These are phyloP conservation scores for Solanum corneliomulleri DNA, from an alignment of 257 asterid species.

Conservation along the genomic window DNA sequence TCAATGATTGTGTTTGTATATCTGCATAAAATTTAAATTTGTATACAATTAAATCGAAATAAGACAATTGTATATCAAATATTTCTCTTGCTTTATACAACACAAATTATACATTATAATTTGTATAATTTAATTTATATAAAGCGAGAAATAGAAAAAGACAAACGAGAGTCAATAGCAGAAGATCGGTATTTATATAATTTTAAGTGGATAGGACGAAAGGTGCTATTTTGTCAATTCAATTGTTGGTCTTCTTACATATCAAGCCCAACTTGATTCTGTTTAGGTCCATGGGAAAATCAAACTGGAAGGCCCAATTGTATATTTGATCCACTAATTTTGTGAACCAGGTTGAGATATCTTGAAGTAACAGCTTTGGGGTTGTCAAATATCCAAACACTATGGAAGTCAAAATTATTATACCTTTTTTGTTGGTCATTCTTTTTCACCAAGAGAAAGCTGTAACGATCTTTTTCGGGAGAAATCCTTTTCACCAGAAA, in stretches of 20 bases:
- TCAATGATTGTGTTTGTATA: no score
- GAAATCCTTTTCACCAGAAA: fast-evolving
- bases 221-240: background rate
- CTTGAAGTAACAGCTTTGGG: background rate
- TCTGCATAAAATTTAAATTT: no score
- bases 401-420: background rate
- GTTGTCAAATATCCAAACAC: background rate
- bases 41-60: no score
- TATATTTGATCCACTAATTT: background rate
- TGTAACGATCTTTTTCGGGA: no score
- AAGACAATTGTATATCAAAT: no score
- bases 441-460: background rate
- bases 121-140: no score
- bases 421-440: background rate
- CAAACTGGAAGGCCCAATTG: background rate
- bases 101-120: no score
- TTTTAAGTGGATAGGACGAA: no score
- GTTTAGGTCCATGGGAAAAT: background rate
- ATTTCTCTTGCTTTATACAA: no score
- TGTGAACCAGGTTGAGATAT: background rate
- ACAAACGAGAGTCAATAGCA: fast-evolving
- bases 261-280: background rate
- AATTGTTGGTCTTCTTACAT: background rate
- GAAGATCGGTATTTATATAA: no score
- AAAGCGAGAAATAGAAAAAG: no score